Percentiles rank a stretch among this genome's conserved stretches.
These are phyloP conservation scores for Hyphopichia khmerensis DNA, from an alignment of 1,139 yeast genomes.

Conservation along the genomic window DNA sequence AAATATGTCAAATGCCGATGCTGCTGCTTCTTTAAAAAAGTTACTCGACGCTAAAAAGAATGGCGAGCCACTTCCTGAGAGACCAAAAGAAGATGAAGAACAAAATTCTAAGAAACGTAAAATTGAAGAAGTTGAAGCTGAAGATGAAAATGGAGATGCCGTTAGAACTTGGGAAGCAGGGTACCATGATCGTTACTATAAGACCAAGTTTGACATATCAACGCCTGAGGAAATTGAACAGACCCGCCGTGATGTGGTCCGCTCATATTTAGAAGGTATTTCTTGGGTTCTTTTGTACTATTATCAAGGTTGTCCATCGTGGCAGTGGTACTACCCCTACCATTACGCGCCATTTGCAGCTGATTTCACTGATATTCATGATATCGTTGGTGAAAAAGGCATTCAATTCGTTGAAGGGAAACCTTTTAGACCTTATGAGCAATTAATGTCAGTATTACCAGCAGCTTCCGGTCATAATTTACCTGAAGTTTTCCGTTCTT, in stretches of 20 bases:
- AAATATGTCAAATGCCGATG: constrained; percentile 68
- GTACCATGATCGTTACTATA: constrained; percentile 77
- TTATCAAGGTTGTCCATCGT: constrained; percentile 96
- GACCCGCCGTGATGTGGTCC: constrained; percentile 61
- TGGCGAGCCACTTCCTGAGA: constrained; percentile 1
- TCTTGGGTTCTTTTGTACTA: constrained; percentile 93
- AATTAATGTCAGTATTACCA: constrained; percentile 95
- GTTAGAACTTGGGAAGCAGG: constrained; percentile 87
- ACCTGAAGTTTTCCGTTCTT: constrained; percentile 77
- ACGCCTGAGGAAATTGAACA: constrained; percentile 55
- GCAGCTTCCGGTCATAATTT: constrained; percentile 93
- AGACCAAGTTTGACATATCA: constrained; percentile 63
- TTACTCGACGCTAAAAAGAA: constrained; percentile 30
- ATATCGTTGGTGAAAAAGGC: constrained; percentile 48
- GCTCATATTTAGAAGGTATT: constrained; percentile 86
- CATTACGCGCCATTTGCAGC: constrained; percentile 98
- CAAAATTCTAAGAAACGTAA: constrained; percentile 3
- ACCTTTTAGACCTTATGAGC: constrained; percentile 94
- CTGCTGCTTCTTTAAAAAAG: constrained; percentile 64
- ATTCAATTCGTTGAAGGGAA: constrained; percentile 66
- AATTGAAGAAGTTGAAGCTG: neutral
- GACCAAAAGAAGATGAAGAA: constrained; percentile 3
- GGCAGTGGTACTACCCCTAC: constrained; percentile 98
- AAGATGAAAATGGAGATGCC: constrained; percentile 48
- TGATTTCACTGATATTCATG: constrained; percentile 63